phyloP scores from a whole-genome alignment of 257 asterid species.

The Eustoma russellianum region DNA sequence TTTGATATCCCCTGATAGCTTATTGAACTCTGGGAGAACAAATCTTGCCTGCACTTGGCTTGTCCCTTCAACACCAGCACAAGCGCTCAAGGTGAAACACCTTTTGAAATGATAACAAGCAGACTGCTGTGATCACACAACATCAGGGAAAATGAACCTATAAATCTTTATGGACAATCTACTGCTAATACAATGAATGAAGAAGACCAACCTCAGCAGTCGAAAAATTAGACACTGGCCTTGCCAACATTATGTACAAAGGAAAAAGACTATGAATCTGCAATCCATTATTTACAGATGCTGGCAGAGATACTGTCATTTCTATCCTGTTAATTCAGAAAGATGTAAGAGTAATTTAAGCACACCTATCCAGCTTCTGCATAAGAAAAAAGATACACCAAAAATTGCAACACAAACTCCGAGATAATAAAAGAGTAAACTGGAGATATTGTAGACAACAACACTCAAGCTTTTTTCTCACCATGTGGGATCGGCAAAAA shows the following conservation, averaged over 20 bases:
- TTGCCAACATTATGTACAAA: conserved; percentile 73
- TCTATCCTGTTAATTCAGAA: conserved; percentile 45
- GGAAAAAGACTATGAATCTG: conserved; percentile 68
- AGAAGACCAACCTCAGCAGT: conserved; percentile 50
- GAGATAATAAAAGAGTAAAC: neutral
- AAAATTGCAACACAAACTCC: neutral
- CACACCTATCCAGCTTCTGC: neutral
- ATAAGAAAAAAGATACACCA: neutral
- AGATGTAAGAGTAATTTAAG: conserved; percentile 1
- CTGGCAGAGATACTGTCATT: conserved; percentile 69
- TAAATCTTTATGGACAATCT: conserved; percentile 6
- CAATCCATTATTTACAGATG: conserved; percentile 52
- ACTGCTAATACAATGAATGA: conserved; percentile 16
- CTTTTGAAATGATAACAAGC: conserved; percentile 62
- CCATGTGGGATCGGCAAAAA: too few species aligned
- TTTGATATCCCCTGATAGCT: conserved; percentile 59
- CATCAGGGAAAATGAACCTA: conserved; percentile 14
- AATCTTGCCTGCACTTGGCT: conserved; percentile 55
- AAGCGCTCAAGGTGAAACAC: conserved; percentile 49
- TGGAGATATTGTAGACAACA: too few species aligned
- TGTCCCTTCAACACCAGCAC: conserved; percentile 45
- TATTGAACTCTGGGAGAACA: conserved; percentile 77
- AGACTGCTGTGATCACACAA: conserved; percentile 45
- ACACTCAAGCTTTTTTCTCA: too few species aligned
- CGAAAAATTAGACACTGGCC: conserved; percentile 49